These are phyloP conservation scores for Penicillium chermesinum DNA, from an alignment of 495 filamentous ascomycete genomes.

Conservation along the genomic window DNA sequence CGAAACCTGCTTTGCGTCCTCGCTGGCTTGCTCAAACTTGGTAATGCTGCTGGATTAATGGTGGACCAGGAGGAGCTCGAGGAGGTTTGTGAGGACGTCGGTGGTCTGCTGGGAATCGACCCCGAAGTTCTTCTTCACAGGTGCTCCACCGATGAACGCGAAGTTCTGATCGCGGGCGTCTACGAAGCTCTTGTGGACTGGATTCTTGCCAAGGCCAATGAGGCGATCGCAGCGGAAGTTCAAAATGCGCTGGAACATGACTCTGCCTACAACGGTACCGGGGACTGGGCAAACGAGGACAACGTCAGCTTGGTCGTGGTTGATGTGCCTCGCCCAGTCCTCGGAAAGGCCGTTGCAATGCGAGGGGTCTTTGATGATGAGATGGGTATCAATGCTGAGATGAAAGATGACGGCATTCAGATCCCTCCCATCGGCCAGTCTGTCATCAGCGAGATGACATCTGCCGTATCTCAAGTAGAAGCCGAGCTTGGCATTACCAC, in stretches of 20 bases:
- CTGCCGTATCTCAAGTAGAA: slow-evolving; percentile 70
- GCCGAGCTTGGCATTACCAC: slow-evolving; percentile 74
- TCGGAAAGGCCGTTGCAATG: slow-evolving; percentile 82
- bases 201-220: slow-evolving; percentile 84
- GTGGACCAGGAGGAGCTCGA: slow-evolving; percentile 84
- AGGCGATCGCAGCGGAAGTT: slow-evolving; percentile 76
- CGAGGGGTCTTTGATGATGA: slow-evolving; percentile 87
- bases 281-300: slow-evolving; percentile 63
- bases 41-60: slow-evolving; percentile 78
- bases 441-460: slow-evolving; percentile 77
- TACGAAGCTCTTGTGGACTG: slow-evolving; percentile 96
- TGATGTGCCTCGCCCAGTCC: slow-evolving; percentile 71
- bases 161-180: slow-evolving; percentile 73
- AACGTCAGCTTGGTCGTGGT: slow-evolving; percentile 85
- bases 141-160: slow-evolving; percentile 76
- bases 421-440: slow-evolving; percentile 65
- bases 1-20: slow-evolving; percentile 77
- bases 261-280: slow-evolving; percentile 50
- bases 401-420: slow-evolving; percentile 89
- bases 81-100: slow-evolving; percentile 84
- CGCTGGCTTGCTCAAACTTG: slow-evolving; percentile 83
- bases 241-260: slow-evolving; percentile 59
- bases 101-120: slow-evolving; percentile 77
- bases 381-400: slow-evolving; percentile 90
- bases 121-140: slow-evolving; percentile 75